A percentile compares a stretch with the other conserved stretches of the same genome.
Conservation (phyloP, 805 yeast genomes). For the Jamesozyma rosinii region DNA sequence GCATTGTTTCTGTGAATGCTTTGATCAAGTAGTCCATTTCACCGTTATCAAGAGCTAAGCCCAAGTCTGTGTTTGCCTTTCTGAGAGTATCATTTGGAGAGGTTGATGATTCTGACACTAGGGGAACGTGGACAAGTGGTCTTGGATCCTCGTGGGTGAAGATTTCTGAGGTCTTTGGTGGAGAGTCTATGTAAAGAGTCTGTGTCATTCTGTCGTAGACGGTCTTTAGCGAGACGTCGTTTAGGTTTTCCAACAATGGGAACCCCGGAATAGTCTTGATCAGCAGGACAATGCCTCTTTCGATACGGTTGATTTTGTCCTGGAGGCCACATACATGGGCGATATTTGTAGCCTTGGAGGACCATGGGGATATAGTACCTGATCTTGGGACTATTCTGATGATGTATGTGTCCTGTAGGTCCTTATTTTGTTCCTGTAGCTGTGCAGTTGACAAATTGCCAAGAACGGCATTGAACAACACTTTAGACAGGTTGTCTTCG, state of each 20-base stretch:
- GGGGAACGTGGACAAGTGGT: conserved; percentile 69
- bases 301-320: conserved; percentile 67
- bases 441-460: conserved; percentile 12
- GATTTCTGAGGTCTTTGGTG: conserved; percentile 61
- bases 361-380: conserved; percentile 98
- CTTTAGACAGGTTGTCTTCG: conserved; percentile 30
- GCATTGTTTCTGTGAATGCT: conserved; percentile 67
- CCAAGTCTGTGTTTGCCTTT: conserved; percentile 72
- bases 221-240: conserved; percentile 51
- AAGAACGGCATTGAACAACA: conserved; percentile 22
- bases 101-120: conserved; percentile 34
- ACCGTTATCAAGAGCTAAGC: conserved; percentile 88
- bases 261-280: conserved; percentile 64
- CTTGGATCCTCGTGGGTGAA: conserved; percentile 75
- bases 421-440: neutral
- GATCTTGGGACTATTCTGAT: conserved; percentile 80
- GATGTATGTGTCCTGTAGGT: conserved; percentile 35
- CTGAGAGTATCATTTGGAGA: conserved; percentile 46
- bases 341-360: conserved; percentile 95
- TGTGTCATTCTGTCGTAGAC: conserved; percentile 96
- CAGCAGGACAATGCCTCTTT: conserved; percentile 76
- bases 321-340: conserved; percentile 78
- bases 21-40: conserved; percentile 81
- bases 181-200: conserved; percentile 44
- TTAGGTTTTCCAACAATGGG: conserved; percentile 48